Conservation (phyloP, 495 filamentous ascomycete species). For the Sordaria brevicollis region DNA sequence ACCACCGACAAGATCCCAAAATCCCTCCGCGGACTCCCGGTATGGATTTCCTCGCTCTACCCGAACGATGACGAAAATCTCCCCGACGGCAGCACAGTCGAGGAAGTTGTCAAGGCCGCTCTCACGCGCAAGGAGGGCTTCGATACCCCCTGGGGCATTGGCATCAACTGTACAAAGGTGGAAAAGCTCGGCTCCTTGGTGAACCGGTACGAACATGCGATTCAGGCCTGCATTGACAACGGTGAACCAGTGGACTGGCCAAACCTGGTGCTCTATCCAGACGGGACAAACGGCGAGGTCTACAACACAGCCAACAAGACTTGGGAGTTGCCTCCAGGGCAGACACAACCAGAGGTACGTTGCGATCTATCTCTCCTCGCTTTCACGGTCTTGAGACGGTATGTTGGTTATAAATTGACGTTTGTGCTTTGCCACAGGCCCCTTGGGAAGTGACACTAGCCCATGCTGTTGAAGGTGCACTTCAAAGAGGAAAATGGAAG, state of each 20-base stretch:
- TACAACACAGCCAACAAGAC: conserved; percentile 51
- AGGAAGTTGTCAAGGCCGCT: conserved; percentile 36
- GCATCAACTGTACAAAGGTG: conserved; percentile 57
- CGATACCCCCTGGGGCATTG: conserved; percentile 46
- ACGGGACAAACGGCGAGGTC: conserved; percentile 55
- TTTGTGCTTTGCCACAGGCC: not conserved
- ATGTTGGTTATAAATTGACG: not conserved
- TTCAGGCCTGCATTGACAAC: conserved; percentile 23
- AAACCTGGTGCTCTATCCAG: conserved; percentile 53
- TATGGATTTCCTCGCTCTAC: conserved; percentile 56
- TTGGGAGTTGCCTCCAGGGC: conserved; percentile 38
- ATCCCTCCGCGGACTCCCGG: conserved; percentile 19
- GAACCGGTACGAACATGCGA: conserved; percentile 30
- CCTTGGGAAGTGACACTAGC: conserved; percentile 47
- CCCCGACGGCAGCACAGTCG: conserved; percentile 34
- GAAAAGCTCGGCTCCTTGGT: conserved; percentile 40
- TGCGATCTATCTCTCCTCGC: not conserved
- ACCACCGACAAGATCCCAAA: not conserved
- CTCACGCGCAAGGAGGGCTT: conserved; percentile 19
- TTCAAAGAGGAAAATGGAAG: conserved; percentile 45
- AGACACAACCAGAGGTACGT: conserved; percentile 8
- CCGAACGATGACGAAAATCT: conserved; percentile 33
- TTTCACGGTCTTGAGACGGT: not conserved
- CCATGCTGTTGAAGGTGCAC: conserved; percentile 43
- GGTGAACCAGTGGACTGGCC: conserved; percentile 31